phyloP scores from a whole-genome alignment of 2,329 filamentous ascomycete species.

The Acrocalymma vagum region DNA sequence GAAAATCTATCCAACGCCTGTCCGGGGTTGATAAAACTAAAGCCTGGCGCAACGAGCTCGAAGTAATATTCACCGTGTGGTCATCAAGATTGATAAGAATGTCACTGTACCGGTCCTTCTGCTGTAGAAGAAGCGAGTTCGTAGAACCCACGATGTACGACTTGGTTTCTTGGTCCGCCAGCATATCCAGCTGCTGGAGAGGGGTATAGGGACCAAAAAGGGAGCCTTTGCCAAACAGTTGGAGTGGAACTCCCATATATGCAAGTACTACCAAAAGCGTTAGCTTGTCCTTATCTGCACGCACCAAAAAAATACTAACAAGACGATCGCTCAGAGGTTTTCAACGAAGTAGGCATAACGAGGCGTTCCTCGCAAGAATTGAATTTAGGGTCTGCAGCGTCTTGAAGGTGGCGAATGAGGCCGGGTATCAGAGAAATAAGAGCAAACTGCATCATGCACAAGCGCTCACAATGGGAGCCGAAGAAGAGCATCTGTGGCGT shows the following conservation, averaged over 20 bases:
- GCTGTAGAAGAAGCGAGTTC: conserved; percentile 90
- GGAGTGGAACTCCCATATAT: conserved; percentile 94
- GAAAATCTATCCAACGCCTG: conserved; percentile 93
- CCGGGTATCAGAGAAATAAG: conserved; percentile 94
- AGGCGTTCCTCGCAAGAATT: conserved; percentile 81
- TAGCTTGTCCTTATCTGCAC: conserved; percentile 12
- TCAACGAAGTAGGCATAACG: conserved; percentile 81
- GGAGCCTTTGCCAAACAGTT: conserved; percentile 95
- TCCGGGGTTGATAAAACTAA: conserved; percentile 85
- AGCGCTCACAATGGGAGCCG: conserved; percentile 89
- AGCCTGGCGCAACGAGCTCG: conserved; percentile 77
- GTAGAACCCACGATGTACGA: conserved; percentile 98
- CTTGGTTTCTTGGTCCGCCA: conserved; percentile 93
- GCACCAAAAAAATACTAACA: conserved; percentile 52
- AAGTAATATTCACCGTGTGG: conserved; percentile 82
- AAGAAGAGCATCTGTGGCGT: conserved; percentile 92
- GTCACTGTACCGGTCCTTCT: conserved; percentile 95
- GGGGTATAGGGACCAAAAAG: conserved; percentile 97
- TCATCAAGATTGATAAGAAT: conserved; percentile 97
- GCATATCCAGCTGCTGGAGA: conserved; percentile 90
- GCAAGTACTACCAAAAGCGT: conserved; percentile 68
- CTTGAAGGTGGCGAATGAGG: conserved; percentile 88
- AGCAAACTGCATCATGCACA: conserved; percentile 99
- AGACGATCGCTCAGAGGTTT: conserved; percentile 90
- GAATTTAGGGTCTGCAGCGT: conserved; percentile 93